A percentile compares a stretch with the other conserved stretches of the same genome.
phyloP scores from a whole-genome alignment of 2,329 filamentous ascomycete species.

The Acephala macrosclerotiorum region DNA sequence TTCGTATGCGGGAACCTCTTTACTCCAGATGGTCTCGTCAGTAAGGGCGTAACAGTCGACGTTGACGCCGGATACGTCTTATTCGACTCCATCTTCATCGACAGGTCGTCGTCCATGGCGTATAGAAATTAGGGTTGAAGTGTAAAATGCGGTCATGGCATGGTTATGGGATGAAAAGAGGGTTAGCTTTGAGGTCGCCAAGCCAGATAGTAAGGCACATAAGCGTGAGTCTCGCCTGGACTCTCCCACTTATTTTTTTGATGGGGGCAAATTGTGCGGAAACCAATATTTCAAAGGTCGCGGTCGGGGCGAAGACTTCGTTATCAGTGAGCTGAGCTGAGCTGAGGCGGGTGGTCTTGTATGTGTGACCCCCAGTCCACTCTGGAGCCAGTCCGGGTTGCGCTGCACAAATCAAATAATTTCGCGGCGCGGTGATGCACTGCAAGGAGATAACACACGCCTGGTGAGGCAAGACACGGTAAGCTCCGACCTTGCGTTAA shows the following conservation, averaged over 20 bases:
- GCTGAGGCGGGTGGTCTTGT: no score
- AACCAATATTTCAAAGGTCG: background rate
- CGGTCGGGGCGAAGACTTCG: background rate
- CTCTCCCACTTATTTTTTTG: no score
- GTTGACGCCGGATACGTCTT: constrained; percentile 36
- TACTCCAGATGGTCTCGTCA: constrained; percentile 32
- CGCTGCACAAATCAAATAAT: background rate
- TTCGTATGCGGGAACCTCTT: constrained; percentile 30
- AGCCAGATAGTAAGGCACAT: no score
- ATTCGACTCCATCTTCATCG: constrained; percentile 27
- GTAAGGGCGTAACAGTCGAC: constrained; percentile 38
- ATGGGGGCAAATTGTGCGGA: no score
- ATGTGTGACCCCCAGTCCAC: background rate
- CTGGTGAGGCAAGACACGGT: background rate
- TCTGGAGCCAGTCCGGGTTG: background rate
- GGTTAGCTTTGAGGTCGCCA: no score
- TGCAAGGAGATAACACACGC: background rate
- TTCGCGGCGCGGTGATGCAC: background rate
- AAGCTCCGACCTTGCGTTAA: background rate
- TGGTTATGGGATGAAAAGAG: no score
- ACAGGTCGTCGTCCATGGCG: constrained; percentile 21
- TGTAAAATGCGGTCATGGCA: no score
- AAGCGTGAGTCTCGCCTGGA: no score
- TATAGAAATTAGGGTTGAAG: background rate
- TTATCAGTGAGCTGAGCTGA: background rate